These are phyloP conservation scores for Coniosporium apollinis DNA, from an alignment of 495 filamentous ascomycete species.

Conservation along the genomic window DNA sequence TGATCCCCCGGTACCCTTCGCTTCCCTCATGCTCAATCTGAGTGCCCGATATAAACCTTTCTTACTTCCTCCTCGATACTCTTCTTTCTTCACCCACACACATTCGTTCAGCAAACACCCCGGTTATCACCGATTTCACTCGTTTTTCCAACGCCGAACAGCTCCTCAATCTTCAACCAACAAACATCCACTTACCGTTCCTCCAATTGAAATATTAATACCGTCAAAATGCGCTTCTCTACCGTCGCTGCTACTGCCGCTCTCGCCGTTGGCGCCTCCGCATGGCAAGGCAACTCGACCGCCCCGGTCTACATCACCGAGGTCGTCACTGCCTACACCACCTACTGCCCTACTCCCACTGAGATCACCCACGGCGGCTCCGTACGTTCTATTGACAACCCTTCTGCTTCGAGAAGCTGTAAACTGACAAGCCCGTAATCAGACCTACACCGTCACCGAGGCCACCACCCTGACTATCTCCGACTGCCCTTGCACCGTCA, in stretches of 20 bases:
- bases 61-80: no score
- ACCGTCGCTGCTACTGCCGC: constrained; percentile 43
- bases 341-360: constrained; percentile 71
- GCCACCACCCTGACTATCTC: constrained; percentile 67
- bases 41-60: no score
- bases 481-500: constrained; percentile 63
- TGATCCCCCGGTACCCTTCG: no score
- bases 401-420: no score
- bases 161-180: constrained; percentile 7
- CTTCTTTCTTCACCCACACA: no score
- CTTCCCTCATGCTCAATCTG: no score
- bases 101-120: no score
- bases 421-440: background rate
- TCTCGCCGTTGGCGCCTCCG: constrained; percentile 39
- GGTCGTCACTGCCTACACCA: constrained; percentile 63
- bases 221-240: constrained; percentile 78
- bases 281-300: constrained; percentile 24
- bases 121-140: constrained; percentile 23
- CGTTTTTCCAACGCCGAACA: constrained; percentile 12
- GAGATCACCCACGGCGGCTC: constrained; percentile 45
- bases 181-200: constrained; percentile 5
- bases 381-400: no score
- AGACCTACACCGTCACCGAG: constrained; percentile 67
- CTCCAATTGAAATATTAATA: constrained; percentile 5
- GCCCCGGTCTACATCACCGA: constrained; percentile 46